Base-by-base conservation (phyloP, 164 flowering plant genomes). In the Vitis rupestris region DNA sequence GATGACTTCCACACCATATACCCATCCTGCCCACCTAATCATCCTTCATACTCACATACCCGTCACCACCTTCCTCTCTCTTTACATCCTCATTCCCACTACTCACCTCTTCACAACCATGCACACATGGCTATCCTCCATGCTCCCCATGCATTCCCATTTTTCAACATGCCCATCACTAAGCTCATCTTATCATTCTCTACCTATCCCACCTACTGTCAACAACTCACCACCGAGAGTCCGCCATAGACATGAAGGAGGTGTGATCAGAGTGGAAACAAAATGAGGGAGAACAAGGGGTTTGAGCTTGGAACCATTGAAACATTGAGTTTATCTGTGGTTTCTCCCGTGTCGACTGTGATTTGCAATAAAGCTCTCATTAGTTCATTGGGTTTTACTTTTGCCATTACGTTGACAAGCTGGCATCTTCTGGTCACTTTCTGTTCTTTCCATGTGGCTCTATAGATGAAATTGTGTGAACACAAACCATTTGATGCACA, bases 371-470 rank as follows among this genome's bases (percentile, higher is more conserved):
- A 88, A 82, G 93, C 93, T 3, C 85, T 86, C 14, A 88, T 88
- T 31, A 88, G 82, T 77, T 61, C 88, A 0, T 82, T 88, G 9
- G 87, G 86, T 31, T 88, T 88, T 75, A 79, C 80, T 12, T 88
- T 88, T 14, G 93, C 97, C 63, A 94, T 97, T 58, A 94, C 98
- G 76, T 81, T 94, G 88, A 94, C 98, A 58, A 94, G 98, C 82
- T 94, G 98, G 98, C 98, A 94, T 86, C 90, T 94, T 63, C 81
- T 94, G 67, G 98, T 94, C n/a, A 94, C 98, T 2, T 92, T 90
- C 72, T 90, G 94, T 76, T 92, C 97, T 11, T 97, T 94, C 82
- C 97, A 94, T 71, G 83, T 90, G 75, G 97, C 98, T 49, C 70
- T 90, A 72, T 83, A 86, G 85, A 82, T 94, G 93, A 91, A 90